Evolutionary conservation across 2,329 filamentous ascomycete species (phyloP).

Genomic region (Sporothrix brunneoviolacea): DNA sequence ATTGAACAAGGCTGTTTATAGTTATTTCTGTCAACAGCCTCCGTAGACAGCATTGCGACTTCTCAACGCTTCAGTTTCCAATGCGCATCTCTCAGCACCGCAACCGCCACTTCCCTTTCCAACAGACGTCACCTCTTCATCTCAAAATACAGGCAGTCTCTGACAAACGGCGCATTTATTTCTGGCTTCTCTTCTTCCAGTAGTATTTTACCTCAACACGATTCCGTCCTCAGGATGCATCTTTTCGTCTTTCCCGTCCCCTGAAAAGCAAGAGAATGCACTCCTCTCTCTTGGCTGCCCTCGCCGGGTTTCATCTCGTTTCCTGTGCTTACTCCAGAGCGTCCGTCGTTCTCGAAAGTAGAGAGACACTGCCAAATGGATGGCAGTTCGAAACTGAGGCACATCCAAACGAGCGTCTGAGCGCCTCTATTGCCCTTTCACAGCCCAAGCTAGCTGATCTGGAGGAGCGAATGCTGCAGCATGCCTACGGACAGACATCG

Average conservation of each 20-base stretch:
- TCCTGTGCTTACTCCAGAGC: not conserved
- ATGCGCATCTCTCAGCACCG: too few species aligned
- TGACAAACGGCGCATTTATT: too few species aligned
- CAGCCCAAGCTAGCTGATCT: conserved; percentile 12
- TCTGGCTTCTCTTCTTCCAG: too few species aligned
- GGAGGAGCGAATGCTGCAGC: not conserved
- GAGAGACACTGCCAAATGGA: not conserved
- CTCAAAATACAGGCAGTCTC: too few species aligned
- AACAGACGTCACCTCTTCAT: not conserved
- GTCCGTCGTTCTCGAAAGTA: not conserved
- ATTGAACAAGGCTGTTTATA: too few species aligned
- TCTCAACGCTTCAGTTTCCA: not conserved
- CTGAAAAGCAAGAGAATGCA: conserved; percentile 5
- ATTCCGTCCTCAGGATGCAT: conserved; percentile 4
- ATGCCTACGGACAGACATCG: not conserved
- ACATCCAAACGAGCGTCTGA: not conserved
- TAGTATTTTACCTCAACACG: not conserved
- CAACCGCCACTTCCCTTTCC: not conserved
- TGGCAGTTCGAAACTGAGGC: conserved; percentile 10
- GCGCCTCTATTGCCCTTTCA: conserved; percentile 11
- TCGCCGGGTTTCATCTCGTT: not conserved
- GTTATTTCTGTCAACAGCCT: too few species aligned
- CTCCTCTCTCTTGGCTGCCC: not conserved
- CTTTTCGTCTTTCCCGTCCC: not conserved
- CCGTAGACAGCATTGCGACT: conserved; percentile 5